Base-by-base conservation (phyloP, 768 basidiomycete species). In the Hydnum rufescens region DNA sequence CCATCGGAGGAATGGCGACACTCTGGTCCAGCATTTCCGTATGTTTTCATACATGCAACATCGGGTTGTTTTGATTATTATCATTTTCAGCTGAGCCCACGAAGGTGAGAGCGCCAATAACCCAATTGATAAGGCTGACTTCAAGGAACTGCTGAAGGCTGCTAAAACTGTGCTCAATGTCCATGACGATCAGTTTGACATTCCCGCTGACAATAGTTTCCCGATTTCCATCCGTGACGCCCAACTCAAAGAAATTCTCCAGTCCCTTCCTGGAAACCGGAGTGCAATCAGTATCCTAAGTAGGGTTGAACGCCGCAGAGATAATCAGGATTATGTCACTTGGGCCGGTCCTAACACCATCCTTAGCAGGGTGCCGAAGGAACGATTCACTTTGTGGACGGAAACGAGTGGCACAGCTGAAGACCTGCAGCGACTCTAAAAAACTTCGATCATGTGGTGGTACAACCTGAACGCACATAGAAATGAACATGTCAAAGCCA, bases 1-100 rank as follows among this genome's bases (percentile, higher is more conserved):
- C 44, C 25, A 26, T 47, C 44, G 44, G 44, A 47, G 44, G 44
- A 6, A 47, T 47, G 44, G 8, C 44, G 6, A 47, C 44, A 13
- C 44, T 16, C 44, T 47, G 44, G 8, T 8, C 44, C 6, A 16
- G 13, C 28, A 25, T 6, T 39, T 39, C 8, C 34, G n/a, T n/a
- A n/a, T n/a, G n/a, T n/a, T n/a, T n/a, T n/a, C n/a, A n/a, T n/a
- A n/a, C 34, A 19, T 39, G 19, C 34, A 19, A 8, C 34, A 39
- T 39, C 19, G 8, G 8, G 19, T 39, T 39, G 34, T 19, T 39
- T 8, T 8, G 34, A 8, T 8, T 19, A 39, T 19, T 19, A 39
- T 39, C 8, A 39, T 8, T 19, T 39, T 8, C 8, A 39, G 19
- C 19, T 39, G 34, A 39, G 34, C 34, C 8, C 8, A 39, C 19